Evolutionary conservation across 495 filamentous ascomycete species (phyloP).

Genomic region (Aspergillus wentii): DNA sequence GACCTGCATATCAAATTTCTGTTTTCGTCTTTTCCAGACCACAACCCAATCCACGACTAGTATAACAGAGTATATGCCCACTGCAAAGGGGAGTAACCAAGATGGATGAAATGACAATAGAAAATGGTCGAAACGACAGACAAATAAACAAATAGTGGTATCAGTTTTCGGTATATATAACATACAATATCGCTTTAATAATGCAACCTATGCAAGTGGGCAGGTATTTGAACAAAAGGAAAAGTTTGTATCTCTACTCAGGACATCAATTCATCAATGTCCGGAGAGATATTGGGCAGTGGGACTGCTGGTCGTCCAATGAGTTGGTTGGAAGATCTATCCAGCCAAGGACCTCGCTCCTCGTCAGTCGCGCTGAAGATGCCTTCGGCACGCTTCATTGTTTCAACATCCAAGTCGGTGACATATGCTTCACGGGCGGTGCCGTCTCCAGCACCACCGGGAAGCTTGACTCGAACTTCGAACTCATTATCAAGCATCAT

Average conservation of each 20-base stretch:
- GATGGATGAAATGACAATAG: slow-evolving; percentile 5
- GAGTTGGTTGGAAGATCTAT: slow-evolving; percentile 26
- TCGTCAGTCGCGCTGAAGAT: slow-evolving; percentile 71
- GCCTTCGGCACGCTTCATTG: slow-evolving; percentile 78
- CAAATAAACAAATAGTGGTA: slow-evolving; percentile 11
- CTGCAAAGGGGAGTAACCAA: background rate
- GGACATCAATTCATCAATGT: slow-evolving; percentile 38
- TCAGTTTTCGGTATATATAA: slow-evolving; percentile 11
- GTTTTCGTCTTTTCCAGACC: no score
- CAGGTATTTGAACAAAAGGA: background rate
- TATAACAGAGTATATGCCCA: no score
- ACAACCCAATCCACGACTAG: no score
- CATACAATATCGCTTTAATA: slow-evolving; percentile 12
- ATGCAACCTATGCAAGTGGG: slow-evolving; percentile 4
- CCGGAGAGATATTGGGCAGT: slow-evolving; percentile 28
- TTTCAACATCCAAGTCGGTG: slow-evolving; percentile 91
- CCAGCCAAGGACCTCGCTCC: slow-evolving; percentile 80
- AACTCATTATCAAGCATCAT: slow-evolving; percentile 97
- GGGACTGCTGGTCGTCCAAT: slow-evolving; percentile 36
- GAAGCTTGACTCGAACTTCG: slow-evolving; percentile 81
- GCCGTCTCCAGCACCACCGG: slow-evolving; percentile 56
- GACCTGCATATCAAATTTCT: no score
- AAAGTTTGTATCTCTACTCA: slow-evolving; percentile 20
- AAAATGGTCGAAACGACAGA: slow-evolving; percentile 1
- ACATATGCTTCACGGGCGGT: slow-evolving; percentile 62